A percentile compares a stretch with the other conserved stretches of the same genome.
These are phyloP conservation scores for Claviceps quebecensis DNA, from an alignment of 2,329 filamentous ascomycete genomes.

Conservation along the genomic window DNA sequence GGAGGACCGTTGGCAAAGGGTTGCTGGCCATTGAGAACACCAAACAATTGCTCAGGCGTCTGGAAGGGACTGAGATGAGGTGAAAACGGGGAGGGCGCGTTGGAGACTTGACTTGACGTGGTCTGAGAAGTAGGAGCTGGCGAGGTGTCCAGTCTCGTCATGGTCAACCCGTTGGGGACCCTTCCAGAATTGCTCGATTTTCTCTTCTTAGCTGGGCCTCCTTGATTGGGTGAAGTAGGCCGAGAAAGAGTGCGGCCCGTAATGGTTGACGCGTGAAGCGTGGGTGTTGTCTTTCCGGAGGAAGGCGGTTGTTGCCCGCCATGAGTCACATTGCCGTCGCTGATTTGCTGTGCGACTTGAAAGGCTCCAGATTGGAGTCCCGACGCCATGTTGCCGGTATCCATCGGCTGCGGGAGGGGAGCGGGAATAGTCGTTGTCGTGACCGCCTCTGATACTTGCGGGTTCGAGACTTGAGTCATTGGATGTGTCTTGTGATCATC, in stretches of 20 bases:
- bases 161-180: conserved; percentile 58
- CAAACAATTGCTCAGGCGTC: conserved; percentile 31
- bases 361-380: conserved; percentile 27
- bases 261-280: conserved; percentile 8
- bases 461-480: conserved; percentile 15
- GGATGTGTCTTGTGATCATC: conserved; percentile 88
- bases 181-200: conserved; percentile 62
- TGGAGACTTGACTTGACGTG: conserved; percentile 23
- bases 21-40: conserved; percentile 24
- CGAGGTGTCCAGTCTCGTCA: conserved; percentile 64
- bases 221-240: conserved; percentile 55
- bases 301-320: conserved; percentile 20
- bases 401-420: conserved; percentile 9
- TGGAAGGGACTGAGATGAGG: conserved; percentile 31
- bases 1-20: conserved; percentile 43
- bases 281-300: conserved; percentile 20
- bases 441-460: conserved; percentile 16
- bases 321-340: conserved; percentile 45
- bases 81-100: conserved; percentile 39
- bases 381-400: conserved; percentile 18
- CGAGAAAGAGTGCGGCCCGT: conserved; percentile 42
- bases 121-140: conserved; percentile 24
- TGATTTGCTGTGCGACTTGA: conserved; percentile 40
- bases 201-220: conserved; percentile 64
- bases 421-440: conserved; percentile 12